Base-by-base conservation (phyloP, 192 early-diverging fungal species). In the Coemansia sp. region DNA sequence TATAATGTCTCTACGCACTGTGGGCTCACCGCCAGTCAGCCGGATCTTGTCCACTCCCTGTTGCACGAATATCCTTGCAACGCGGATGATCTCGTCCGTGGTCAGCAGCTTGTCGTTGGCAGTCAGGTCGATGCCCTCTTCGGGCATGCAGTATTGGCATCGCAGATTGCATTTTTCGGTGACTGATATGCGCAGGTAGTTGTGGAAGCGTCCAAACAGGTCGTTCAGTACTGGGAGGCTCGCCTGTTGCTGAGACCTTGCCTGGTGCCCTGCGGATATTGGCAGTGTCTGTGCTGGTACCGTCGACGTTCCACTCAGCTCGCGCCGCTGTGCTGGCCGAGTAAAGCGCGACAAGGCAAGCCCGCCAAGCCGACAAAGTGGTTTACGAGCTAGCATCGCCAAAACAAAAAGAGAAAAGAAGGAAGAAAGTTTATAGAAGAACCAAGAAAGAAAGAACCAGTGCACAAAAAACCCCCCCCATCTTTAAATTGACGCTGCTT, bases 81-180 rank as follows among this genome's bases (percentile, higher is more conserved):
- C 60, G 1, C 85, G 76, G 31, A 95, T 68, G 42, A 97, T 96
- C 82, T 99, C 97, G 29, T 82, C 76, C 0, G 90, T 88, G 3
- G 89, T 91, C 57, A 99, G 73, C 32, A 99, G 84, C 35, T 89
- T 64, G 31, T 86, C 77, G 36, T 76, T 77, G 0, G 94, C 89
- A 0, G 93, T 88, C 10, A 94, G 73, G 19, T 86, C 83, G 4
- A 96, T 77, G 10, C 95, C 95, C 51, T 94, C 93, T 24, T 87
- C 92, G 17, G 94, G 95, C 97, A 97, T 98, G 74, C 97, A 99
- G 82, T 99, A 99, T 6, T 92, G 93, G 88, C 95, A 98, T 65
- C 97, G 86, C 59, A 99, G 84, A 71, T 99, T 99, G 85, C 97
- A 99, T 47, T 88, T 85, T 78, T 99, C 97, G 2, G 96, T 97